A percentile compares a stretch with the other conserved stretches of the same genome.
phyloP scores from a whole-genome alignment of 2,329 filamentous ascomycete genomes.

The Talaromyces sp. region DNA sequence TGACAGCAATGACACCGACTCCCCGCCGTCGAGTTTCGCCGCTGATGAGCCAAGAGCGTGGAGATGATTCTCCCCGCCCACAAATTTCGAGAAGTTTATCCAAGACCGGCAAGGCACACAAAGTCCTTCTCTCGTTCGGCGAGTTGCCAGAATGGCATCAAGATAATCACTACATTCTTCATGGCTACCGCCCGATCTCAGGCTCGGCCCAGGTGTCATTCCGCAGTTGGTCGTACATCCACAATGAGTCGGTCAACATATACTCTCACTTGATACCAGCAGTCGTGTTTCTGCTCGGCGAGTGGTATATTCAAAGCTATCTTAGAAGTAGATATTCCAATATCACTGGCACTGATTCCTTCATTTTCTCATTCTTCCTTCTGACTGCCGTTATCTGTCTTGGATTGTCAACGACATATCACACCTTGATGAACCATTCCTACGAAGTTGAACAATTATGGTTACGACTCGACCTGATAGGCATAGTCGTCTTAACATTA shows the following conservation, averaged over 20 bases:
- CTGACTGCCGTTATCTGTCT: conserved; percentile 36
- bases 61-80: background rate
- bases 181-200: conserved; percentile 45
- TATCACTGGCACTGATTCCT: conserved; percentile 17
- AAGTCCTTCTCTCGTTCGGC: background rate
- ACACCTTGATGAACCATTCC: conserved; percentile 36
- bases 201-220: conserved; percentile 38
- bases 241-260: conserved; percentile 47
- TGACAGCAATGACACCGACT: background rate
- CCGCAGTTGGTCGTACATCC: conserved; percentile 41
- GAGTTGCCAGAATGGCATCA: conserved; percentile 37
- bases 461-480: conserved; percentile 32
- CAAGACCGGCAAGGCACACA: background rate
- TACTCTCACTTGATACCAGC: conserved; percentile 48
- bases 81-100: background rate
- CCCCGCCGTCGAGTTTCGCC: background rate
- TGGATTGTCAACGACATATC: conserved; percentile 28
- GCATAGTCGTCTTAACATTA: conserved; percentile 33
- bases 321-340: conserved; percentile 11
- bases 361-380: conserved; percentile 22
- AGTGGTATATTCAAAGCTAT: conserved; percentile 16
- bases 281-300: conserved; percentile 21
- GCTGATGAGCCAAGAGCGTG: background rate
- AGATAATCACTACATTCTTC: conserved; percentile 42
- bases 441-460: conserved; percentile 24